Evolutionary conservation across 352 stramenopile genomes (phyloP).

Genomic region (Pythium pyrilobum): DNA sequence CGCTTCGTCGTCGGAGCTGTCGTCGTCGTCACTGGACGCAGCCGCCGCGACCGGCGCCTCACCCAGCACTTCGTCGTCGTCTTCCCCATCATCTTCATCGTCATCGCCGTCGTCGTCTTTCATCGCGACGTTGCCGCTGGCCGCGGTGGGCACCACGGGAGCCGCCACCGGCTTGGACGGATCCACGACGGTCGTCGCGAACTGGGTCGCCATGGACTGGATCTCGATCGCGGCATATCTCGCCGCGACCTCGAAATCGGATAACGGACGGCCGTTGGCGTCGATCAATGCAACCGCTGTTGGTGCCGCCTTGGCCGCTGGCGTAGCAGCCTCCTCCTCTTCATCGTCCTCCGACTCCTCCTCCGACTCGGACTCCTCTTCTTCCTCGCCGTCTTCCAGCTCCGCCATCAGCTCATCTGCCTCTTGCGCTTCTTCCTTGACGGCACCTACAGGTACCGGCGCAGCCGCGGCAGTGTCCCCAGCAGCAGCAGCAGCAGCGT

Average conservation of each 20-base stretch:
- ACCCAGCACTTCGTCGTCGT: slow-evolving; percentile 11
- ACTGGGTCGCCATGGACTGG: slow-evolving; percentile 24
- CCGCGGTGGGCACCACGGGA: background rate
- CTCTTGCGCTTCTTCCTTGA: background rate
- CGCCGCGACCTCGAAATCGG: slow-evolving; percentile 29
- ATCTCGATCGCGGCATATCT: slow-evolving; percentile 30
- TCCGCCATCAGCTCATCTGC: slow-evolving; percentile 4
- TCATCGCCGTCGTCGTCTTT: background rate
- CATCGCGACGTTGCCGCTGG: background rate
- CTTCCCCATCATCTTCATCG: slow-evolving; percentile 2
- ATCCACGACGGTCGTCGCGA: slow-evolving; percentile 21
- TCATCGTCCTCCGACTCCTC: slow-evolving; percentile 7
- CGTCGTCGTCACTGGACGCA: slow-evolving; percentile 11
- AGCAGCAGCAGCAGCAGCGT: background rate
- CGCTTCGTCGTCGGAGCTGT: slow-evolving; percentile 25
- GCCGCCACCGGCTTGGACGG: slow-evolving; percentile 6
- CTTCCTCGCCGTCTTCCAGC: background rate
- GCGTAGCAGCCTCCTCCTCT: background rate
- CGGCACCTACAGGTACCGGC: too few species aligned
- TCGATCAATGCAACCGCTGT: slow-evolving; percentile 2
- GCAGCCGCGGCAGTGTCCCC: too few species aligned
- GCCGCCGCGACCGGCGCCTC: background rate
- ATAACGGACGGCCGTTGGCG: slow-evolving; percentile 12
- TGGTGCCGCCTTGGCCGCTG: background rate
- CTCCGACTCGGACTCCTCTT: background rate